Percentiles rank a stretch among this genome's conserved stretches.
phyloP scores from a whole-genome alignment of 257 asterid species.

The Solanum pinnatisectum region DNA sequence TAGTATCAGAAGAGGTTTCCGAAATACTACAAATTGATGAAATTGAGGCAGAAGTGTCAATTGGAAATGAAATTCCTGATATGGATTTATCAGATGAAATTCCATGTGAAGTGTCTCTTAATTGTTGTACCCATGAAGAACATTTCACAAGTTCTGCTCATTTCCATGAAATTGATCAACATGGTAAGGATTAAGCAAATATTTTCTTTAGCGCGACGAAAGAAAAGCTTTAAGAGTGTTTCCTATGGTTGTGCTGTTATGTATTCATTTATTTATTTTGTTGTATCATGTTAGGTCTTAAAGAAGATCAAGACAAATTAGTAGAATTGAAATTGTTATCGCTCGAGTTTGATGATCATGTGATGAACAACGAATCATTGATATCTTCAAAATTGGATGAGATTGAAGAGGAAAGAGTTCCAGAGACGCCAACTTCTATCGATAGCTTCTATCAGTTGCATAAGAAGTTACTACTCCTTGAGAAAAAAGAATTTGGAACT shows the following conservation, averaged over 20 bases:
- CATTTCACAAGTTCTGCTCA: slow-evolving; percentile 24
- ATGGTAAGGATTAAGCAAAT: slow-evolving; percentile 32
- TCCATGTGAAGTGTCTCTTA: slow-evolving; percentile 10
- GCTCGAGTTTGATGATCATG: slow-evolving; percentile 22
- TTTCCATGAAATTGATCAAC: slow-evolving; percentile 13
- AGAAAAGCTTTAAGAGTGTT: slow-evolving; percentile 22
- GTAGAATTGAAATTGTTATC: slow-evolving; percentile 27
- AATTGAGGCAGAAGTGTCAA: slow-evolving; percentile 84
- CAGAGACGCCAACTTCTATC: slow-evolving; percentile 71
- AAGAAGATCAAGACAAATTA: slow-evolving; percentile 29
- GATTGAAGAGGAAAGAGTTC: slow-evolving; percentile 61
- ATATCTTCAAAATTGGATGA: slow-evolving; percentile 32
- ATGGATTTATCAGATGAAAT: slow-evolving; percentile 56
- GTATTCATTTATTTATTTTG: slow-evolving; percentile 6
- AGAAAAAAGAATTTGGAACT: slow-evolving; percentile 56
- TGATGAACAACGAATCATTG: slow-evolving; percentile 9
- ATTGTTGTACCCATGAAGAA: slow-evolving; percentile 14
- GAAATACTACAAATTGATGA: slow-evolving; percentile 36
- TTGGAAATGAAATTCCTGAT: slow-evolving; percentile 95
- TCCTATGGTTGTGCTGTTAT: slow-evolving; percentile 1
- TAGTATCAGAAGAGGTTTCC: slow-evolving; percentile 46
- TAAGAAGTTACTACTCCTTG: slow-evolving; percentile 51
- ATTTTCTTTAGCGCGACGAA: slow-evolving; percentile 18
- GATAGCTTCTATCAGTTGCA: slow-evolving; percentile 52
- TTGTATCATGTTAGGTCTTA: slow-evolving; percentile 24